Evolutionary conservation across 192 early-diverging fungal species (phyloP).

Genomic region (Phlyctochytrium bullatum): DNA sequence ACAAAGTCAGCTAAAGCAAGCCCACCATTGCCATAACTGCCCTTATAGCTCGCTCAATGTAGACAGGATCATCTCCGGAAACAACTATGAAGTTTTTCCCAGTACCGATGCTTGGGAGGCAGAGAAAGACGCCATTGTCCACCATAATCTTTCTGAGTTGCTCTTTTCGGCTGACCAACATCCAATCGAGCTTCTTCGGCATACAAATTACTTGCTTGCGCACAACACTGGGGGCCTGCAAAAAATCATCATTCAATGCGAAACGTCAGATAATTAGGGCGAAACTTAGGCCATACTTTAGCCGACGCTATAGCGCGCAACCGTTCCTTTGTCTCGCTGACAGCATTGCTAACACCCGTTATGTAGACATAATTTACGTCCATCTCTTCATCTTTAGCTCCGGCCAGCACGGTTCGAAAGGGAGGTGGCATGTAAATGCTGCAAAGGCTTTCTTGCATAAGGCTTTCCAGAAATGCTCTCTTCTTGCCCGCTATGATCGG

Average conservation of each 20-base stretch:
- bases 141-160: conserved; percentile 67
- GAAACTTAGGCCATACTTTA: conserved; percentile 36
- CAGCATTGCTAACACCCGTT: conserved; percentile 54
- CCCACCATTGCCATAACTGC: conserved; percentile 69
- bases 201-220: conserved; percentile 18
- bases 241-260: conserved; percentile 15
- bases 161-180: conserved; percentile 62
- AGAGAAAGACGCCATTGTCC: conserved; percentile 70
- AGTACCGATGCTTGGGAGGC: conserved; percentile 63
- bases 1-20: conserved; percentile 3
- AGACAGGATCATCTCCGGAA: conserved; percentile 64
- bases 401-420: background rate
- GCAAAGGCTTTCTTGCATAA: conserved; percentile 68
- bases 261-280: background rate
- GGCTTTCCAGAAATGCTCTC: conserved; percentile 51
- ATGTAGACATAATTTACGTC: conserved; percentile 63
- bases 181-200: conserved; percentile 79
- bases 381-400: conserved; percentile 9
- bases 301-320: background rate
- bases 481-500: conserved; percentile 72
- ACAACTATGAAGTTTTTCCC: conserved; percentile 51
- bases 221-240: conserved; percentile 24
- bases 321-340: conserved; percentile 53
- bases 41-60: conserved; percentile 69
- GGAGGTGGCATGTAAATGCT: conserved; percentile 68